Percentiles rank a stretch among this genome's conserved stretches.
These are phyloP conservation scores for Epichloe typhina DNA, from an alignment of 2,329 filamentous ascomycete genomes.

Conservation along the genomic window DNA sequence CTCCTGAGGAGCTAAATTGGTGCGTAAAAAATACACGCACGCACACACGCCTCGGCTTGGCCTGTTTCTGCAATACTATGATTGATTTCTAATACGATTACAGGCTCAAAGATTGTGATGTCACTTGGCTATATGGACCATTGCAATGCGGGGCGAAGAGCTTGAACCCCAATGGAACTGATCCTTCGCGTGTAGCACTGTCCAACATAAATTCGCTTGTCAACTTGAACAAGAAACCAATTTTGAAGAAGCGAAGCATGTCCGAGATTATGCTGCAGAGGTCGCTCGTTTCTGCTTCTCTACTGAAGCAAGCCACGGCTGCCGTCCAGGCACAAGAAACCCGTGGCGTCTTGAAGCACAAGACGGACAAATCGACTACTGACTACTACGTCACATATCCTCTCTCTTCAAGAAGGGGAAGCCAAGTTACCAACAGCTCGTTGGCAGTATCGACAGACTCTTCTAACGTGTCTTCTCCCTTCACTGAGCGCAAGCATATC, in stretches of 20 bases:
- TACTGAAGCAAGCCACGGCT: slow-evolving; percentile 79
- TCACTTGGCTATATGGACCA: slow-evolving; percentile 94
- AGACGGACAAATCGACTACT: slow-evolving; percentile 50
- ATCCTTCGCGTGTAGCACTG: slow-evolving; percentile 28
- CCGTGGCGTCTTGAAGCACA: slow-evolving; percentile 35
- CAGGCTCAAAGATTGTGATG: slow-evolving; percentile 94
- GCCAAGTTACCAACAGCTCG: slow-evolving; percentile 46
- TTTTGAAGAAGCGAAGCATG: slow-evolving; percentile 91
- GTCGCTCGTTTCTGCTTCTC: slow-evolving; percentile 75
- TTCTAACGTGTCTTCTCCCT: slow-evolving; percentile 53
- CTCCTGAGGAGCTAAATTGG: slow-evolving; percentile 90
- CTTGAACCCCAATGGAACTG: slow-evolving; percentile 32
- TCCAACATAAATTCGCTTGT: slow-evolving; percentile 51
- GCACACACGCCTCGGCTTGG: background rate
- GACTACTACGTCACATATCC: slow-evolving; percentile 57
- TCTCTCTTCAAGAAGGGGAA: slow-evolving; percentile 48
- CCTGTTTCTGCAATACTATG: too few relatives aligned
- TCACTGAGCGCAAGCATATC: slow-evolving; percentile 68
- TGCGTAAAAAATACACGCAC: slow-evolving; percentile 28
- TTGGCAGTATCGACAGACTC: slow-evolving; percentile 54
- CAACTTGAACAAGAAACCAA: slow-evolving; percentile 63
- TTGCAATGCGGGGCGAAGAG: slow-evolving; percentile 59
- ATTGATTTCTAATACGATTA: slow-evolving; percentile 15
- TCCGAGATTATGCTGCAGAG: slow-evolving; percentile 89
- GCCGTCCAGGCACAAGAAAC: slow-evolving; percentile 73